Evolutionary conservation across 371 early-diverging fungal species (phyloP).

Genomic region (Apophysomyces variabilis): DNA sequence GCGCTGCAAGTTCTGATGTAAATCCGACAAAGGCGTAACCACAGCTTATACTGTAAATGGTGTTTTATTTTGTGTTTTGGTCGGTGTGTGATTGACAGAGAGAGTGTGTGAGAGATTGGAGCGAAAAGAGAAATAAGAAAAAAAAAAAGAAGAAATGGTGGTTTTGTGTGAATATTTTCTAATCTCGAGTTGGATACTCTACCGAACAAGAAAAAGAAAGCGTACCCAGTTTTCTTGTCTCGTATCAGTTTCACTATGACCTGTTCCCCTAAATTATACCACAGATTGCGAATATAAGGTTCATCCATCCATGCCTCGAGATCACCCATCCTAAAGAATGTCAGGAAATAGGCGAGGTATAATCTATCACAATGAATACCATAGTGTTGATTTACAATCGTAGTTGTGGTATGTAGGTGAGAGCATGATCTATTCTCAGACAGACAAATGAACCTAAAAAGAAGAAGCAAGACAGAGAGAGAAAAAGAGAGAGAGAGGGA

Average conservation of each 20-base stretch:
- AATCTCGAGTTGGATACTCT: background rate
- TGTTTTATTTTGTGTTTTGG: background rate
- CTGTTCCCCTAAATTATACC: conserved; percentile 66
- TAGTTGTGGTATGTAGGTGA: background rate
- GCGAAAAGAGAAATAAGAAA: background rate
- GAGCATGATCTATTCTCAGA: background rate
- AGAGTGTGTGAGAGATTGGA: too few species aligned
- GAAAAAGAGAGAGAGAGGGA: background rate
- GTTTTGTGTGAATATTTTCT: conserved; percentile 2
- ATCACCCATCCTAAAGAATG: conserved; percentile 70
- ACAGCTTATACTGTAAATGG: conserved; percentile 50
- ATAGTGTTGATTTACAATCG: background rate
- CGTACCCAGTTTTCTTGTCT: conserved; percentile 12
- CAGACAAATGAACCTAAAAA: background rate
- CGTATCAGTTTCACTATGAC: conserved; percentile 33
- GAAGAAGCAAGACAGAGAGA: background rate
- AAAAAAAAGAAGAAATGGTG: background rate
- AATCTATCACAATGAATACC: background rate
- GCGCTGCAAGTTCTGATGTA: conserved; percentile 61
- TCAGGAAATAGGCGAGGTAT: background rate
- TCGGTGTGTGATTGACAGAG: too few species aligned
- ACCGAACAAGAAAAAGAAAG: background rate
- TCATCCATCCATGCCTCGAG: conserved; percentile 86
- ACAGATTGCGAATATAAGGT: conserved; percentile 65
- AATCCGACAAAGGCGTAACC: conserved; percentile 85